Evolutionary conservation across 305 asterid genomes (phyloP).

Genomic region (Stenogyne calaminthoides): DNA sequence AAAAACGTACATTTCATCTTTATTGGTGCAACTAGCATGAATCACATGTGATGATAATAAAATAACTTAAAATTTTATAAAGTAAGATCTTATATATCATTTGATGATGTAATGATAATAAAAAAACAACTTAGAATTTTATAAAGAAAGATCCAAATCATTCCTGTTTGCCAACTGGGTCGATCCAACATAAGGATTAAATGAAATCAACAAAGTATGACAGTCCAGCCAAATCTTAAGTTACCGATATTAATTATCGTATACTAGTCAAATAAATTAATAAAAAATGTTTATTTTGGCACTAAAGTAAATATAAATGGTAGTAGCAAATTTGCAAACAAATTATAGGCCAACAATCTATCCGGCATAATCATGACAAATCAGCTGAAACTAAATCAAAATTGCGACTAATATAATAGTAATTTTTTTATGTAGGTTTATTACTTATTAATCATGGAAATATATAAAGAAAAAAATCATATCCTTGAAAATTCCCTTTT

Average conservation of each 20-base stretch:
- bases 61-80: too few relatives aligned
- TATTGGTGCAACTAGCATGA: not conserved
- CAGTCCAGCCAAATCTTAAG: not conserved
- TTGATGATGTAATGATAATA: not conserved
- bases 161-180: not conserved
- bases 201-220: not conserved
- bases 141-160: not conserved
- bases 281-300: not conserved
- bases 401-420: conserved; percentile 17
- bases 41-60: not conserved
- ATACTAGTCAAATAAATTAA: not conserved
- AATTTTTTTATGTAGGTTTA: not conserved
- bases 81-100: not conserved
- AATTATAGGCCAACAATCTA: conserved; percentile 25
- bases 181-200: not conserved
- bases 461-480: not conserved
- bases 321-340: conserved; percentile 14
- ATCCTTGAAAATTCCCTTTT: not conserved
- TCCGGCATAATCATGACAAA: conserved; percentile 36
- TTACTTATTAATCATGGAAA: not conserved
- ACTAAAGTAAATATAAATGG: not conserved
- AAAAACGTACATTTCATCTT: not conserved
- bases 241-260: not conserved
- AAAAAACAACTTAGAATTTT: not conserved
- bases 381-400: conserved; percentile 1